Evolutionary conservation across 2,329 filamentous ascomycete species (phyloP), one percentile per base, ranked within the genome.

Genomic region (Pseudogymnoascus sp.): DNA sequence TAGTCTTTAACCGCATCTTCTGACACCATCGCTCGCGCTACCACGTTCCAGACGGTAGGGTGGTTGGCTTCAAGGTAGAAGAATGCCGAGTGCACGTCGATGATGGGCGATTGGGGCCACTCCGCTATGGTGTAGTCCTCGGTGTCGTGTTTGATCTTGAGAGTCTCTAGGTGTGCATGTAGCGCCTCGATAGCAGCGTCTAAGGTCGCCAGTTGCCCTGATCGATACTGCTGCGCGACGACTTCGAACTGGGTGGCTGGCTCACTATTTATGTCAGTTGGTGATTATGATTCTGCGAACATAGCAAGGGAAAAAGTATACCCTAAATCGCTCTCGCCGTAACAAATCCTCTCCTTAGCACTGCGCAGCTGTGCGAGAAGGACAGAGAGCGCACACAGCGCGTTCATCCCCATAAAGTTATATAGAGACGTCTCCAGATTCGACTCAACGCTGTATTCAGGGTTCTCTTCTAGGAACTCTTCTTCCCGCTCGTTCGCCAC

Each of bases 401-500:
- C 56, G 16, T 60, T 60, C 31, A 31, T 35, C 18, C 56, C 56
- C 31, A 60, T 60, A 60, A 37, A 60, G 56, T 35, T 37, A 23
- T 37, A 23, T 18, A 40, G 16, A 14, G 31, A 37, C 8, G 18
- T 16, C 56, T 14, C 14, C 4, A 59, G 5, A 37, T 62, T 53
- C n/a, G 21, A 59, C 18, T 63, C 62, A 16, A 53, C 25, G 37
- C 44, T 38, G 28, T 38, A 63, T 16, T 61, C 59, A 3, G 35
- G 56, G 21, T 63, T 61, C 31, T 44, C 33, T n/a, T 38, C 14
- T 2, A 63, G 25, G 42, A 61, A 63, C 59, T 63, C 18, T 25
- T 61, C 33, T 28, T 63, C 62, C 18, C 62, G 10, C 21, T 44
- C 56, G 25, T 63, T 63, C 16, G 62, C 59, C 3, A 63, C 62